Percentiles rank a stretch among this genome's conserved stretches.
These are phyloP conservation scores for Boletus subcaerulescens DNA, from an alignment of 768 basidiomycete genomes.

Conservation along the genomic window DNA sequence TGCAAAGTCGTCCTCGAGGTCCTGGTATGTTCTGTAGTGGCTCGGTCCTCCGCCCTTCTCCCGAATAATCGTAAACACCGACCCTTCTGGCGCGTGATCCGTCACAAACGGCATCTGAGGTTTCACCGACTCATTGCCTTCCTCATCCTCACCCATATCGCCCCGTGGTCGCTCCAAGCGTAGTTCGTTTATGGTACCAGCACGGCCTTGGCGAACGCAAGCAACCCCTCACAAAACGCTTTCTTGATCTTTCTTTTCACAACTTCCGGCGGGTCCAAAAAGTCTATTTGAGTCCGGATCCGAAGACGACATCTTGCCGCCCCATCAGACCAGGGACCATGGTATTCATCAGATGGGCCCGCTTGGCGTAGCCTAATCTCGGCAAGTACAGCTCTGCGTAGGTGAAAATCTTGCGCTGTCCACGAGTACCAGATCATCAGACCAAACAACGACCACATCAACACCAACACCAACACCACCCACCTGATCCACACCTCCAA, in stretches of 20 bases:
- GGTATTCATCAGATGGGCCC: constrained; percentile 95
- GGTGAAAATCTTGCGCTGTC: constrained; percentile 97
- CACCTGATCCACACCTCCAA: constrained; percentile 97
- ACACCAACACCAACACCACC: constrained; percentile 23
- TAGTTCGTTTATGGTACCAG: constrained; percentile 83
- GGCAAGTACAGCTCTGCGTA: constrained; percentile 97
- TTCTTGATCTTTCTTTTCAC: constrained; percentile 87
- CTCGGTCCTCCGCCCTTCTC: constrained; percentile 71
- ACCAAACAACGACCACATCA: background rate
- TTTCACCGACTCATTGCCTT: constrained; percentile 44
- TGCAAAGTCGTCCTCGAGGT: constrained; percentile 71
- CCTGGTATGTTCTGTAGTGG: constrained; percentile 68
- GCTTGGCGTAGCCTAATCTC: constrained; percentile 86
- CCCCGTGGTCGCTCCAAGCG: constrained; percentile 58
- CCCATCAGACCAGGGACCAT: constrained; percentile 96
- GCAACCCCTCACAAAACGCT: constrained; percentile 90
- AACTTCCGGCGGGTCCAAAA: constrained; percentile 82
- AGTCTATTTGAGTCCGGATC: constrained; percentile 98
- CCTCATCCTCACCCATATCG: constrained; percentile 38
- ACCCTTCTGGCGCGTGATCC: constrained; percentile 72
- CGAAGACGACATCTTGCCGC: constrained; percentile 97
- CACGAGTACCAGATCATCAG: background rate
- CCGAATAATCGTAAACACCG: constrained; percentile 75
- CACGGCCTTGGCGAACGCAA: constrained; percentile 84
- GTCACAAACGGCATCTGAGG: constrained; percentile 62